Evolutionary conservation across 2,329 filamentous ascomycete genomes (phyloP).

Genomic region (Rutstroemia sp.): DNA sequence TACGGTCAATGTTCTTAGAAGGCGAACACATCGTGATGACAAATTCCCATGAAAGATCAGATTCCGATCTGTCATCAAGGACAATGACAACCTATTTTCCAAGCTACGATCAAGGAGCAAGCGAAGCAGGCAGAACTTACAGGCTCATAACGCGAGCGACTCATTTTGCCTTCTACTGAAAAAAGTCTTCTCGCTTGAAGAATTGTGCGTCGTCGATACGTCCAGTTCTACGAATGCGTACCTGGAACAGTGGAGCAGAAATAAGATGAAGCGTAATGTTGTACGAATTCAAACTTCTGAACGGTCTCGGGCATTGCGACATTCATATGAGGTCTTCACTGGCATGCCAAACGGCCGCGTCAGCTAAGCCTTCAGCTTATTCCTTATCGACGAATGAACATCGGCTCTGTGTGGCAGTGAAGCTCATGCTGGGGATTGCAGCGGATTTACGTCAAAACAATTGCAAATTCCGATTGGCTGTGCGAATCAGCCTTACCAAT

Average conservation of each 20-base stretch:
- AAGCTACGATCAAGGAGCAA: background rate
- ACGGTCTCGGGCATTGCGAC: constrained; percentile 3
- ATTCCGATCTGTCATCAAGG: background rate
- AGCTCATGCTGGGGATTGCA: background rate
- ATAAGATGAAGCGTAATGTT: background rate
- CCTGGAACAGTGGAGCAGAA: background rate
- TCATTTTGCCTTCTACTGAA: constrained; percentile 12
- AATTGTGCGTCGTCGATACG: background rate
- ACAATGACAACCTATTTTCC: background rate
- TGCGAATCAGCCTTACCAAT: background rate
- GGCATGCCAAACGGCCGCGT: background rate
- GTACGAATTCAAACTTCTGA: background rate
- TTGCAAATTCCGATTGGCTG: background rate
- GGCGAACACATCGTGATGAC: no score
- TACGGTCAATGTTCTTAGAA: no score
- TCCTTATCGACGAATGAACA: background rate
- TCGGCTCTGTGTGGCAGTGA: background rate
- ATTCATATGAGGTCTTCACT: constrained; percentile 5
- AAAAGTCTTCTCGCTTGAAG: background rate
- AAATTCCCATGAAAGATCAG: no score
- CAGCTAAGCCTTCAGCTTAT: background rate
- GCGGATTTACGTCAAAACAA: background rate
- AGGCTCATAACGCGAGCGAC: constrained; percentile 20
- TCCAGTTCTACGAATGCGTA: background rate
- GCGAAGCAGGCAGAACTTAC: constrained; percentile 12